A percentile compares a stretch with the other conserved stretches of the same genome.
These are phyloP conservation scores for Aquilaria malaccensis DNA, from an alignment of 345 rosid genomes.

Conservation along the genomic window DNA sequence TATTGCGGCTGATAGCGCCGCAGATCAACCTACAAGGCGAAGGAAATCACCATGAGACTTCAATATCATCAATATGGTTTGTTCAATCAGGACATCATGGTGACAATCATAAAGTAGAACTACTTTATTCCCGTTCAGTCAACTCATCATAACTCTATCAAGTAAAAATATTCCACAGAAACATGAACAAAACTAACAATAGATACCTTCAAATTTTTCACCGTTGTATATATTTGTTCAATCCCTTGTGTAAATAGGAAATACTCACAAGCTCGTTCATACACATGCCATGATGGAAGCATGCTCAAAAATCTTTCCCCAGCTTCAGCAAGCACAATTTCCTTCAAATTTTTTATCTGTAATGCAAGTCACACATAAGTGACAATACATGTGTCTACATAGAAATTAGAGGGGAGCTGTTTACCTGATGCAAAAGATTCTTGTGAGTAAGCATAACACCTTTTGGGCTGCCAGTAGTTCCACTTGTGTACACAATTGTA, in stretches of 20 bases:
- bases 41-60: not conserved
- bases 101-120: not conserved
- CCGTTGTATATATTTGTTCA: slow-evolving; percentile 70
- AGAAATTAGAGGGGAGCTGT: slow-evolving; percentile 16
- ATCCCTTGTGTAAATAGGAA: slow-evolving; percentile 60
- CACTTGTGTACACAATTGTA: slow-evolving; percentile 75
- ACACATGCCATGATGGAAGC: slow-evolving; percentile 90
- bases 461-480: slow-evolving; percentile 88
- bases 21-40: slow-evolving; percentile 57
- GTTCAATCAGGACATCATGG: too few relatives aligned
- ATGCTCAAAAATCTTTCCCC: slow-evolving; percentile 79
- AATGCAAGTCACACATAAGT: not conserved
- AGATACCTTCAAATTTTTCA: slow-evolving; percentile 58
- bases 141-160: too few relatives aligned
- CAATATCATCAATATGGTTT: slow-evolving; percentile 2
- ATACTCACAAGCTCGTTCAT: slow-evolving; percentile 83
- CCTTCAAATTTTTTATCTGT: slow-evolving; percentile 59
- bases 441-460: slow-evolving; percentile 91
- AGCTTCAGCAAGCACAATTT: slow-evolving; percentile 55
- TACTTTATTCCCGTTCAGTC: too few relatives aligned
- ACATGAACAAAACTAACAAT: slow-evolving; percentile 8
- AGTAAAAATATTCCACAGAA: not conserved
- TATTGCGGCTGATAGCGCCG: slow-evolving; percentile 67
- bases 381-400: too few relatives aligned
- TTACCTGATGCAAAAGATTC: slow-evolving; percentile 81